Conservation (phyloP, 768 basidiomycete genomes). For the Rhodotorula diobovata region DNA sequence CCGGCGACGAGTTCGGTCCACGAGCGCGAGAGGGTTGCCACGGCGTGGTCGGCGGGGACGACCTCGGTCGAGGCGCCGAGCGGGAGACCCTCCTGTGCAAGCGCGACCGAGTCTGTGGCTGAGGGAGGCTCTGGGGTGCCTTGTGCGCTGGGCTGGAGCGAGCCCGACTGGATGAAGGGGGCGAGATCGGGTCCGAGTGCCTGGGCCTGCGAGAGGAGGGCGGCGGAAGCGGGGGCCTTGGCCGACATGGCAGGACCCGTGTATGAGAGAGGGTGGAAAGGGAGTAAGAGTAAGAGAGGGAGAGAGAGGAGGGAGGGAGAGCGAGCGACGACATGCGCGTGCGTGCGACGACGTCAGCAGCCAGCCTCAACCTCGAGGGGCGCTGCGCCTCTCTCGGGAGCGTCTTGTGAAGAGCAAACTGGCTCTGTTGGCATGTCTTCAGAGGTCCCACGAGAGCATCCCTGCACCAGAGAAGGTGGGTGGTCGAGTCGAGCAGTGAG, state of each 20-base stretch:
- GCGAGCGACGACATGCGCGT: no score
- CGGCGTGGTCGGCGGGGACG: neutral
- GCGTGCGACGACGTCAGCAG: no score
- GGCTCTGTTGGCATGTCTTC: no score
- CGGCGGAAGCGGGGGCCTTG: neutral
- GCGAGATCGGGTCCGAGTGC: slow-evolving; percentile 13
- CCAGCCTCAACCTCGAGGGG: no score
- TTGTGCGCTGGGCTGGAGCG: neutral
- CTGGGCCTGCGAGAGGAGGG: slow-evolving; percentile 2
- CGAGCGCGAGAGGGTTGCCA: neutral
- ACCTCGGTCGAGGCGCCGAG: neutral
- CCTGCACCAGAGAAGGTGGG: no score
- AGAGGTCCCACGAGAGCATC: no score
- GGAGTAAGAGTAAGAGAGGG: neutral
- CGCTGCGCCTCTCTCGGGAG: no score
- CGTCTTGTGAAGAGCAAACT: no score
- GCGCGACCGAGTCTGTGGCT: neutral
- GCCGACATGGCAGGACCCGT: neutral
- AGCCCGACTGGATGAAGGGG: neutral
- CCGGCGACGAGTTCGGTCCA: slow-evolving; percentile 10
- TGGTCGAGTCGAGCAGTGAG: no score
- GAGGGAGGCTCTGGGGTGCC: neutral
- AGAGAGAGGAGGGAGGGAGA: neutral
- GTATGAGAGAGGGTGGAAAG: no score
- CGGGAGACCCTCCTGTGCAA: neutral